Evolutionary conservation across 164 flowering plant species (phyloP).

Genomic region (Nelumbo lutea): DNA sequence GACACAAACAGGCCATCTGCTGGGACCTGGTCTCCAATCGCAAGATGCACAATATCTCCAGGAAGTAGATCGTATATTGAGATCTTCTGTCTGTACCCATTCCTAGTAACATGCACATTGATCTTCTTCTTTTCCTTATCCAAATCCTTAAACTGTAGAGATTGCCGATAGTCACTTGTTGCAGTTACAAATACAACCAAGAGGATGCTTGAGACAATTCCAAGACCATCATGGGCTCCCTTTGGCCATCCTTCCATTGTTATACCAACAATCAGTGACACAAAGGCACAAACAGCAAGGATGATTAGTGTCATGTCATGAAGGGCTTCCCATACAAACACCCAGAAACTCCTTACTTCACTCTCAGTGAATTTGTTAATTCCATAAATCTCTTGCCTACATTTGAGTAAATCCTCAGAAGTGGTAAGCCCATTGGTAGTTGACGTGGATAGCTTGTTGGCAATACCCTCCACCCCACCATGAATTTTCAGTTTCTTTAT

Average conservation of each 20-base stretch:
- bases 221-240: slow-evolving; percentile 85
- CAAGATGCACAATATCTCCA: slow-evolving; percentile 77
- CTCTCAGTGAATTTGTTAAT: slow-evolving; percentile 60
- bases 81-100: slow-evolving; percentile 68
- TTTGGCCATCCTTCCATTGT: slow-evolving; percentile 78
- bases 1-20: slow-evolving; percentile 77
- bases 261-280: slow-evolving; percentile 72
- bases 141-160: slow-evolving; percentile 75
- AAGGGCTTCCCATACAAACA: slow-evolving; percentile 85
- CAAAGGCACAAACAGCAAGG: slow-evolving; percentile 67
- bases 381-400: slow-evolving; percentile 55
- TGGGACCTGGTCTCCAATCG: slow-evolving; percentile 81
- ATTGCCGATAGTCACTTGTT: slow-evolving; percentile 74
- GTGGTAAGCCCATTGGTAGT: slow-evolving; percentile 40
- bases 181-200: slow-evolving; percentile 84
- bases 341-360: slow-evolving; percentile 49
- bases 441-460: slow-evolving; percentile 61
- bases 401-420: slow-evolving; percentile 24
- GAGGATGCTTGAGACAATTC: slow-evolving; percentile 69
- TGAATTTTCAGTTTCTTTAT: slow-evolving; percentile 58
- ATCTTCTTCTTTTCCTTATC: slow-evolving; percentile 90
- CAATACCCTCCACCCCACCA: slow-evolving; percentile 54
- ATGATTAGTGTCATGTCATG: slow-evolving; percentile 88
- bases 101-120: slow-evolving; percentile 59
- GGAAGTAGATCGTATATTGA: slow-evolving; percentile 69